Conservation (phyloP, 2,329 filamentous ascomycete genomes). For the Sporothrix sp. region DNA sequence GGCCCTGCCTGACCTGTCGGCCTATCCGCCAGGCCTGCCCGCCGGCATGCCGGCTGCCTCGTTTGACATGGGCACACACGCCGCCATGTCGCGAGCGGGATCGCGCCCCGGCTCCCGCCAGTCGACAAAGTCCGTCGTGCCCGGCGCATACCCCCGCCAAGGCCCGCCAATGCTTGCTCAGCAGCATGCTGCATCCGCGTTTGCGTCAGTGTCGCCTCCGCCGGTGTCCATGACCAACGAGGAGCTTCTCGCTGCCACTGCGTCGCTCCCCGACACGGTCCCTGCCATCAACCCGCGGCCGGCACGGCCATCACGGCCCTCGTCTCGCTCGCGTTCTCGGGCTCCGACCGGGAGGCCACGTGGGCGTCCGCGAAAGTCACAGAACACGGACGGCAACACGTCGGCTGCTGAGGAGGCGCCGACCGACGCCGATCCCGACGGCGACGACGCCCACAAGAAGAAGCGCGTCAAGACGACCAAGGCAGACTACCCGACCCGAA, state of each 20-base stretch:
- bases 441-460: slow-evolving; percentile 48
- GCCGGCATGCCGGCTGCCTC: neutral
- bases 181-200: neutral
- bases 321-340: slow-evolving; percentile 38
- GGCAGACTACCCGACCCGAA: slow-evolving; percentile 46
- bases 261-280: slow-evolving; percentile 19
- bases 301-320: slow-evolving; percentile 38
- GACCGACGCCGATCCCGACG: slow-evolving; percentile 46
- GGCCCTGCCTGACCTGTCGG: slow-evolving; percentile 14
- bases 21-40: slow-evolving; percentile 4
- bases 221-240: slow-evolving; percentile 4
- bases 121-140: slow-evolving; percentile 8
- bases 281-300: slow-evolving; percentile 25
- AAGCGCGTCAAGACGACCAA: slow-evolving; percentile 75
- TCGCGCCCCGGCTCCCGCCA: slow-evolving; percentile 16
- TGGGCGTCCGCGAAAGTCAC: slow-evolving; percentile 46
- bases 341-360: slow-evolving; percentile 45
- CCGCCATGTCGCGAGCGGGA: slow-evolving; percentile 4
- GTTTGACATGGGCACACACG: slow-evolving; percentile 5
- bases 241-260: slow-evolving; percentile 9
- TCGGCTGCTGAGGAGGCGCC: slow-evolving; percentile 57
- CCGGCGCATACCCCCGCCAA: neutral
- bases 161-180: neutral
- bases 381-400: slow-evolving; percentile 51
- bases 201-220: slow-evolving; percentile 7